phyloP scores from a whole-genome alignment of 441 rosid genomes.

The Metrosideros polymorpha region DNA sequence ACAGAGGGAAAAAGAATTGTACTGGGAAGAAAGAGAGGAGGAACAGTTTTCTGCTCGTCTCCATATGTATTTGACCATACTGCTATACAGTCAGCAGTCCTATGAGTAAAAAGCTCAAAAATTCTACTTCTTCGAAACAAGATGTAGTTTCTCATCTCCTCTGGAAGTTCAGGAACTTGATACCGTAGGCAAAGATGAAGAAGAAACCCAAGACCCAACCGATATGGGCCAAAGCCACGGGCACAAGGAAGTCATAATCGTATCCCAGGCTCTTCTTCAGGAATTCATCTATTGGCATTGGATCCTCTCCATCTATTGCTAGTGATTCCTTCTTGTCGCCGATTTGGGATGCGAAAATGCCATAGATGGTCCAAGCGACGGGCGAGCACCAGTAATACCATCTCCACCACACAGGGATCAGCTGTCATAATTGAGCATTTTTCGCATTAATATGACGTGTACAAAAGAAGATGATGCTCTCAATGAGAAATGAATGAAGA shows the following conservation, averaged over 20 bases:
- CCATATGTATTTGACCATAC: neutral
- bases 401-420: conserved; percentile 6
- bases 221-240: conserved; percentile 11
- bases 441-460: neutral
- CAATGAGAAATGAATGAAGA: neutral
- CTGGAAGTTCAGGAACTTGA: conserved; percentile 20
- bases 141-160: conserved; percentile 1
- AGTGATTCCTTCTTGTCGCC: neutral
- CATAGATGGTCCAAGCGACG: conserved; percentile 19
- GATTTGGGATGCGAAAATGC: conserved; percentile 12
- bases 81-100: neutral
- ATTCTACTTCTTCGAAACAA: neutral
- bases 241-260: conserved; percentile 11
- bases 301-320: neutral
- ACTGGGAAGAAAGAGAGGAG: neutral
- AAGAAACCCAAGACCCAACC: conserved; percentile 20
- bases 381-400: conserved; percentile 15
- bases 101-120: neutral
- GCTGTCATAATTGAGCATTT: neutral
- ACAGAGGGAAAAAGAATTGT: neutral
- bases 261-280: conserved; percentile 5
- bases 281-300: neutral
- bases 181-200: conserved; percentile 18
- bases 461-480: neutral
- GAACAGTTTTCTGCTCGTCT: neutral